Conservation (phyloP, 2,329 filamentous ascomycete species). For the Ophiostoma angusticollis region DNA sequence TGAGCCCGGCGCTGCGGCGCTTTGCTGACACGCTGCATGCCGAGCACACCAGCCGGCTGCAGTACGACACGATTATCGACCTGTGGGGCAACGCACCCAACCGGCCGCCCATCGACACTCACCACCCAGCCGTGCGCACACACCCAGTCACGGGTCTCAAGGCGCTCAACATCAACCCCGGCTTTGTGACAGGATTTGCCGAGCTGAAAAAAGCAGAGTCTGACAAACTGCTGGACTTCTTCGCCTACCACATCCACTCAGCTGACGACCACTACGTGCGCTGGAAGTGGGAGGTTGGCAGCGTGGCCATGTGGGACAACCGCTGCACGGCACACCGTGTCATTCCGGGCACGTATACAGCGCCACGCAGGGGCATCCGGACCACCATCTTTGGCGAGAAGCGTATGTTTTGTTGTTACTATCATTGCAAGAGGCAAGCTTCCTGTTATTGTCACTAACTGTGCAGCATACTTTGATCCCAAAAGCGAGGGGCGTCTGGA, state of each 20-base stretch:
- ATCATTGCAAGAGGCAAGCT: background rate
- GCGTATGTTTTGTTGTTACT: conserved; percentile 19
- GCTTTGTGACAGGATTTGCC: conserved; percentile 34
- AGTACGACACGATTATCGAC: conserved; percentile 35
- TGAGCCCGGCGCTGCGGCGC: conserved; percentile 29
- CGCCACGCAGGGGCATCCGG: conserved; percentile 24
- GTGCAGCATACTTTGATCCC: conserved; percentile 22
- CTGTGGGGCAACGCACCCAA: conserved; percentile 29
- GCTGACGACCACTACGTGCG: conserved; percentile 37
- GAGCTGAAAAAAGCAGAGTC: conserved; percentile 36
- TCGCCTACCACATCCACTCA: conserved; percentile 32
- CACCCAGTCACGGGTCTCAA: conserved; percentile 36
- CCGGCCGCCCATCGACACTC: conserved; percentile 32
- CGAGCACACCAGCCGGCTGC: conserved; percentile 31
- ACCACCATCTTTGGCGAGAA: conserved; percentile 33
- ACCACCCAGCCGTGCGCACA: conserved; percentile 35
- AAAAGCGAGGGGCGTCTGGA: conserved; percentile 20
- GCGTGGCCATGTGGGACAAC: conserved; percentile 40
- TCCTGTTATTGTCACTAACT: too few relatives aligned
- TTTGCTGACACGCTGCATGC: conserved; percentile 32
- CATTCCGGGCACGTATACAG: conserved; percentile 28
- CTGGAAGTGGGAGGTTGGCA: conserved; percentile 37
- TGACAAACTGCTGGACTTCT: conserved; percentile 33
- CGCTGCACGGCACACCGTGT: conserved; percentile 27
- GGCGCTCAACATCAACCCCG: conserved; percentile 31